These are phyloP conservation scores for Aspergillus wentii DNA, from an alignment of 495 filamentous ascomycete species.

Conservation along the genomic window DNA sequence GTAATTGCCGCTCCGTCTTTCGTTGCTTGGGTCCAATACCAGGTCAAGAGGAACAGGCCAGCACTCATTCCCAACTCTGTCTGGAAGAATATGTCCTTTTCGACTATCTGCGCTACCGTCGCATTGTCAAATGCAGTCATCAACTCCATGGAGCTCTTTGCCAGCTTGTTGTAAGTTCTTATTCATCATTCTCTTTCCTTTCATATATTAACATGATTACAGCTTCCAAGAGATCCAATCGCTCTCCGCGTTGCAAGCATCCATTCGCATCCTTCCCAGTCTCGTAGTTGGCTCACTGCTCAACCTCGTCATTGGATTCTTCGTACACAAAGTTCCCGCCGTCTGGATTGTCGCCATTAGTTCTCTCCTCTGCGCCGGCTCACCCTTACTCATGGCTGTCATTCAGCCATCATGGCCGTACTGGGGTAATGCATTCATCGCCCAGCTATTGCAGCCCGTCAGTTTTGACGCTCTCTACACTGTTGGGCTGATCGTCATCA, in stretches of 20 bases:
- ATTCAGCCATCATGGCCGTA: conserved; percentile 45
- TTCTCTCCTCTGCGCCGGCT: conserved; percentile 34
- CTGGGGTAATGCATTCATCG: conserved; percentile 52
- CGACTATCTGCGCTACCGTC: conserved; percentile 47
- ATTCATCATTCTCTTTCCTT: background rate
- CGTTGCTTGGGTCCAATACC: conserved; percentile 39
- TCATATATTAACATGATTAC: conserved; percentile 1
- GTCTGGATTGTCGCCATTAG: conserved; percentile 39
- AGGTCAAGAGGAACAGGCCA: conserved; percentile 32
- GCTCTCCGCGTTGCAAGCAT: conserved; percentile 38
- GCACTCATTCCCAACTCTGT: conserved; percentile 52
- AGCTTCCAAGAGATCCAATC: conserved; percentile 46
- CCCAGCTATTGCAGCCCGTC: conserved; percentile 45
- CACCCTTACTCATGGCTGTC: conserved; percentile 50
- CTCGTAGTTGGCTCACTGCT: conserved; percentile 43
- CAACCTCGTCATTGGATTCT: conserved; percentile 48
- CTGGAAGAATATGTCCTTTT: conserved; percentile 47
- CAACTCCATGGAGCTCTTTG: conserved; percentile 47
- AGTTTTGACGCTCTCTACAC: conserved; percentile 51
- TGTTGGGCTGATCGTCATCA: conserved; percentile 53
- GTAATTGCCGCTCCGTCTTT: conserved; percentile 39
- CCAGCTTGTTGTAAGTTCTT: conserved; percentile 40
- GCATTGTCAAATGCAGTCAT: conserved; percentile 42
- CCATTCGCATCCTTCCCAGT: conserved; percentile 52
- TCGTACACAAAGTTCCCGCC: conserved; percentile 45